phyloP scores from a whole-genome alignment of 306 rosid species.

The Cucurbita ficifolia region DNA sequence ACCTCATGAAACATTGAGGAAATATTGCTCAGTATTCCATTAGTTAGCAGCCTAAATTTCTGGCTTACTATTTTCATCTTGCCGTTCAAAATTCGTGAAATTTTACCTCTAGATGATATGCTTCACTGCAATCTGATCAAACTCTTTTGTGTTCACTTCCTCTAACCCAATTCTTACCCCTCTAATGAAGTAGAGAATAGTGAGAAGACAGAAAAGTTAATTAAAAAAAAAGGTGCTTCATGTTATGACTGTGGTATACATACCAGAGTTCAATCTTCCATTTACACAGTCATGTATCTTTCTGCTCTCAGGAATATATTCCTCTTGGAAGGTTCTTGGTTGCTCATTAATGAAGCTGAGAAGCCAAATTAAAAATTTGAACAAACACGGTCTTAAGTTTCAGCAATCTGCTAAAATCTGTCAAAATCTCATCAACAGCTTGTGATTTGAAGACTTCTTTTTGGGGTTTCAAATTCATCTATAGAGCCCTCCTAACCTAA shows the following conservation, averaged over 20 bases:
- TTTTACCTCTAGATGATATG: neutral
- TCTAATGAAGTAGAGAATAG: neutral
- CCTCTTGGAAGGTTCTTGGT: neutral
- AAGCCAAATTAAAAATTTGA: neutral
- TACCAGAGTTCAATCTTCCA: neutral
- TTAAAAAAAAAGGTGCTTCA: neutral
- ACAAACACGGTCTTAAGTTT: neutral
- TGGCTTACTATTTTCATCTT: neutral
- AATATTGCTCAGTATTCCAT: neutral
- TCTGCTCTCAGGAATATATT: neutral
- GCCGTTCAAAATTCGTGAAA: neutral
- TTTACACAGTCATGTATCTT: neutral
- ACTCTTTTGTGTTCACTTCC: neutral
- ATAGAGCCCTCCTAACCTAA: neutral
- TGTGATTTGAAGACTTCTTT: neutral
- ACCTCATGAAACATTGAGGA: too few species aligned
- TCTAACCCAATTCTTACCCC: neutral
- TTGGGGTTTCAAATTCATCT: neutral
- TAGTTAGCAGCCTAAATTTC: neutral
- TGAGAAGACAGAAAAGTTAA: too few species aligned
- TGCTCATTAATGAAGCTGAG: neutral
- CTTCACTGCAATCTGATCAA: neutral
- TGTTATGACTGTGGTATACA: neutral
- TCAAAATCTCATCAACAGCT: neutral
- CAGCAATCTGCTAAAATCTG: neutral